Percentiles rank a stretch among this genome's conserved stretches.
Evolutionary conservation across 139 green algal genomes (phyloP).

Genomic region (Zygnema circumcarinatum): DNA sequence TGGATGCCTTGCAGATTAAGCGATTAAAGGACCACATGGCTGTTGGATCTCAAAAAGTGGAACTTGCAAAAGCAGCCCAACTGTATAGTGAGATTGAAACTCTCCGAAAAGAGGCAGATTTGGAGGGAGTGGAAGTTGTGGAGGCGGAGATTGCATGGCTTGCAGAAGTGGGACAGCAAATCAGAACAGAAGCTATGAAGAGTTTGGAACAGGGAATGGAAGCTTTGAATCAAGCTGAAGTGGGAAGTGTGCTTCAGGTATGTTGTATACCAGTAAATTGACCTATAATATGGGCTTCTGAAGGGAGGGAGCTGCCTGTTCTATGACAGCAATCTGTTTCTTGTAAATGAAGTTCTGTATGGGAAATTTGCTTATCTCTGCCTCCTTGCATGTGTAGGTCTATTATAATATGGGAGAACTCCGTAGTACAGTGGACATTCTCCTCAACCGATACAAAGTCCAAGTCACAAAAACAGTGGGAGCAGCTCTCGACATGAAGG

Average conservation of each 20-base stretch:
- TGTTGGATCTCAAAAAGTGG: background rate
- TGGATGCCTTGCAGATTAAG: constrained; percentile 38
- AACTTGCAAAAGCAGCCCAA: constrained; percentile 58
- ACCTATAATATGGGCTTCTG: background rate
- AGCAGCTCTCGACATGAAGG: constrained; percentile 59
- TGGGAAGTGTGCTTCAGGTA: constrained; percentile 61
- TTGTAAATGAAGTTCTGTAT: too few species aligned
- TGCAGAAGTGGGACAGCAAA: constrained; percentile 46
- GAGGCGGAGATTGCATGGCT: constrained; percentile 50
- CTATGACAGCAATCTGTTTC: too few species aligned
- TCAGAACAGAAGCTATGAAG: constrained; percentile 54
- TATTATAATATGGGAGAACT: constrained; percentile 64
- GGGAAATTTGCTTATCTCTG: background rate
- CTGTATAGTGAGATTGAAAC: constrained; percentile 55
- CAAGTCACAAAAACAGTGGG: constrained; percentile 37
- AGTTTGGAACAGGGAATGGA: constrained; percentile 51
- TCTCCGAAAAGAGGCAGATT: constrained; percentile 41
- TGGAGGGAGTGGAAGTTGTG: constrained; percentile 59
- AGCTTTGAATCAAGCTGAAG: constrained; percentile 57
- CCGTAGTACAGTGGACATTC: constrained; percentile 27
- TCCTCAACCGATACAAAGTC: constrained; percentile 45
- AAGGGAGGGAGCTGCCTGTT: too few species aligned
- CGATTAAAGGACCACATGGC: background rate
- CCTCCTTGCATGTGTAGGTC: constrained; percentile 29
- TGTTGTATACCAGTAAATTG: too few species aligned